Evolutionary conservation across 441 rosid species (phyloP).

Genomic region (Sinapis alba): DNA sequence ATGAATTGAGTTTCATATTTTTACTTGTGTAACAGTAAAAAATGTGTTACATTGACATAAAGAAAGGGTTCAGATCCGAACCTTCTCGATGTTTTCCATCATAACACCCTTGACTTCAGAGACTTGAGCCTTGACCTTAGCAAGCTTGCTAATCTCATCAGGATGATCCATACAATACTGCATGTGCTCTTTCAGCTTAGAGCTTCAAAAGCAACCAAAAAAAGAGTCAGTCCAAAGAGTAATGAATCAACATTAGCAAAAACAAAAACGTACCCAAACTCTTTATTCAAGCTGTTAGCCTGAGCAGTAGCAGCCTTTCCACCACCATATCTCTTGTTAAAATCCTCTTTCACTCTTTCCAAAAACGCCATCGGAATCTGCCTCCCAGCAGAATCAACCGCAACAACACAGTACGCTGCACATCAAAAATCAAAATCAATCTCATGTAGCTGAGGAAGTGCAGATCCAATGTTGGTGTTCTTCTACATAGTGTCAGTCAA

Average conservation of each 20-base stretch:
- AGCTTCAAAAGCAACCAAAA: constrained; percentile 34
- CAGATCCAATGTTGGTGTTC: background rate
- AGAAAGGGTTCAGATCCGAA: background rate
- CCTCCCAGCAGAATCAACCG: constrained; percentile 73
- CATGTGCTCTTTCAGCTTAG: constrained; percentile 79
- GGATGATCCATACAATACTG: constrained; percentile 76
- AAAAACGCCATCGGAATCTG: constrained; percentile 69
- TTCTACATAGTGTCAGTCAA: background rate
- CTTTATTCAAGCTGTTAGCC: constrained; percentile 64
- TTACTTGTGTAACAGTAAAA: background rate
- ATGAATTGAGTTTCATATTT: constrained; percentile 12
- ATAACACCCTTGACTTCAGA: constrained; percentile 80
- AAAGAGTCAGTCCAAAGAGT: background rate
- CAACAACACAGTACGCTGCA: constrained; percentile 76
- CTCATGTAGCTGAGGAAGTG: background rate
- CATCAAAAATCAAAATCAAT: constrained; percentile 2
- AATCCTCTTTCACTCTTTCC: constrained; percentile 72
- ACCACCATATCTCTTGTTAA: constrained; percentile 72
- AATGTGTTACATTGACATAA: background rate
- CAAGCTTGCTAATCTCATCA: constrained; percentile 76
- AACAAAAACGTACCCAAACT: constrained; percentile 51
- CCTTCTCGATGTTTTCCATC: constrained; percentile 87
- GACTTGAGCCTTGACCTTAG: constrained; percentile 77
- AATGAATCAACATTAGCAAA: background rate
- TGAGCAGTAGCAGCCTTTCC: constrained; percentile 73